These are phyloP conservation scores for Fraxinus quadrangulata DNA, from an alignment of 257 asterid species.

Conservation along the genomic window DNA sequence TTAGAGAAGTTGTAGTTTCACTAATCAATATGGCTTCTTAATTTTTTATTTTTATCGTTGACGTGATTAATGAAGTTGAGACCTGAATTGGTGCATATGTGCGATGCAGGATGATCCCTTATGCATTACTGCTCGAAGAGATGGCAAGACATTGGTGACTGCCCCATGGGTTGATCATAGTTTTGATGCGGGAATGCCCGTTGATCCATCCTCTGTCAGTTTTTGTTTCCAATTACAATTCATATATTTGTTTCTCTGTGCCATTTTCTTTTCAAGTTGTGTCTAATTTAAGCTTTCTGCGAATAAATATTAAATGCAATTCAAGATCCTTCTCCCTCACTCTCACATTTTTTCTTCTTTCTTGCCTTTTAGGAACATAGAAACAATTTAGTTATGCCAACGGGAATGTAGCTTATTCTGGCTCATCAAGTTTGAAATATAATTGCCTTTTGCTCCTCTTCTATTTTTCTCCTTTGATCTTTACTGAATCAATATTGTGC, in stretches of 20 bases:
- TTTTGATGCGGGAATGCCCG: constrained; percentile 58
- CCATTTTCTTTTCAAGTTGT: not conserved
- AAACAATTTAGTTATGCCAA: not conserved
- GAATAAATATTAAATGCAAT: not conserved
- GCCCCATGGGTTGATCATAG: constrained; percentile 87
- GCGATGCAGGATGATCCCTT: constrained; percentile 73
- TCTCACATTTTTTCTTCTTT: not conserved
- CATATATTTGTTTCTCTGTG: not conserved
- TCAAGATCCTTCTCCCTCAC: not conserved
- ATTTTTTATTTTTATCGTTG: not conserved
- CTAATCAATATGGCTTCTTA: not conserved
- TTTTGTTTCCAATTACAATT: not conserved
- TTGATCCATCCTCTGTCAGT: constrained; percentile 59
- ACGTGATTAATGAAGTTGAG: not conserved
- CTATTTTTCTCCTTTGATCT: not conserved
- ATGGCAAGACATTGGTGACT: constrained; percentile 71
- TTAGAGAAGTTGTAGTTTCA: not conserved
- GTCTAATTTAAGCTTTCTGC: not conserved
- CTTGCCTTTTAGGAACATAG: not conserved
- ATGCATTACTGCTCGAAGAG: constrained; percentile 72
- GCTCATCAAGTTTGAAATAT: not conserved
- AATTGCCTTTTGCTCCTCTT: not conserved
- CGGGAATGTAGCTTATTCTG: not conserved
- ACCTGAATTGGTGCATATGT: not conserved
- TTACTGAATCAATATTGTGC: not conserved